A percentile compares a stretch with the other conserved stretches of the same genome.
Conservation (phyloP, 371 early-diverging fungal genomes). For the Lichtheimia ornata region DNA sequence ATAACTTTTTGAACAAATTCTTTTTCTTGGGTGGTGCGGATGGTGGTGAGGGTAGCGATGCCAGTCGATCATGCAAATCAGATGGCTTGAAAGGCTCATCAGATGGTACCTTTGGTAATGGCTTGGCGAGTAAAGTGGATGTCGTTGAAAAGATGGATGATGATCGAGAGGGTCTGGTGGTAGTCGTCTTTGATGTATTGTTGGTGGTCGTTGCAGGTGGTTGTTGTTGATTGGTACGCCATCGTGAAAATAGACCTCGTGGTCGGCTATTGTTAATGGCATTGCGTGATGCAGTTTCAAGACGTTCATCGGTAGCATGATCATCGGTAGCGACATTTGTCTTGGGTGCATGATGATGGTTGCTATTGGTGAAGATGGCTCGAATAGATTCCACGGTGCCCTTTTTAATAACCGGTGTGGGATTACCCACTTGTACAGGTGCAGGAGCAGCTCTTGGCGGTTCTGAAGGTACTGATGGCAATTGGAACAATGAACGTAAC, state of each 20-base stretch:
- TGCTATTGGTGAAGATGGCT: conserved; percentile 24
- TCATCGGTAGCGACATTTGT: conserved; percentile 4
- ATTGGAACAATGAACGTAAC: conserved; percentile 42
- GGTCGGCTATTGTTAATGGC: conserved; percentile 6
- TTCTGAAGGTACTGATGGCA: conserved; percentile 20
- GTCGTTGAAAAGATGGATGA: conserved; percentile 6
- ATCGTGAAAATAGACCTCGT: not conserved
- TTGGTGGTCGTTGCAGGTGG: not conserved
- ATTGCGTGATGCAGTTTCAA: conserved; percentile 11
- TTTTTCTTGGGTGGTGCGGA: conserved; percentile 3
- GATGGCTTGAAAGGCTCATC: not conserved
- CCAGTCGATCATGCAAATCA: not conserved
- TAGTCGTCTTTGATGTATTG: not conserved
- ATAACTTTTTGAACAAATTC: conserved; percentile 8
- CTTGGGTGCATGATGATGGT: not conserved
- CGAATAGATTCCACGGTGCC: conserved; percentile 43
- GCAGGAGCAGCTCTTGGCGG: no score
- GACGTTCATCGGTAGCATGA: conserved; percentile 9
- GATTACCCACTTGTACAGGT: no score
- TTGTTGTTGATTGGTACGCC: not conserved
- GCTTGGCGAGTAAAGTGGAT: conserved; percentile 6
- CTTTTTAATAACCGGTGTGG: conserved; percentile 27
- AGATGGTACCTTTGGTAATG: conserved; percentile 4
- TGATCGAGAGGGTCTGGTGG: conserved; percentile 1
- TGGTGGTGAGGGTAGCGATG: not conserved